A percentile compares a stretch with the other conserved stretches of the same genome.
phyloP scores from a whole-genome alignment of 805 yeast species.

The Monosporozyma siamensis region DNA sequence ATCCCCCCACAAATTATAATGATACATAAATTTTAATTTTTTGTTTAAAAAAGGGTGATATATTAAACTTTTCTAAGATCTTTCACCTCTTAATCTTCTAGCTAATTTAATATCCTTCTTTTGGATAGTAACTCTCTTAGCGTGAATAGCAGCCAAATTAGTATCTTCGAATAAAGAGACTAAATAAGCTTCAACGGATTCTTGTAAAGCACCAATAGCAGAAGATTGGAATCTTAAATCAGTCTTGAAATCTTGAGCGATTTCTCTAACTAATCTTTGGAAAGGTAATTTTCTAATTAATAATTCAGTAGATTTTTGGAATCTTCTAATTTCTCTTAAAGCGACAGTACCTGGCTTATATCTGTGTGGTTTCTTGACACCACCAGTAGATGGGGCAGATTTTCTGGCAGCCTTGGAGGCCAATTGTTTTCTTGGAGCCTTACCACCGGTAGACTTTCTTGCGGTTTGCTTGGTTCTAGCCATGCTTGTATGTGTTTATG shows the following conservation, averaged over 20 bases:
- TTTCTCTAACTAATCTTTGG: conserved; percentile 94
- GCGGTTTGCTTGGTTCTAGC: conserved; percentile 94
- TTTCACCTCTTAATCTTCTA: conserved; percentile 95
- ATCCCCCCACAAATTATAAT: background rate
- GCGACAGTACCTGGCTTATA: conserved; percentile 97
- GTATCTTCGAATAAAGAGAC: conserved; percentile 96
- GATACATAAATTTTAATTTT: background rate
- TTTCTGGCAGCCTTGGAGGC: conserved; percentile 92
- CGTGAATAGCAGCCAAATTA: conserved; percentile 96
- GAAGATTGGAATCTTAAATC: conserved; percentile 95
- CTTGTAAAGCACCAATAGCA: conserved; percentile 96
- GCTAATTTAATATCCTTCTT: conserved; percentile 98
- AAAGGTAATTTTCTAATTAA: conserved; percentile 94
- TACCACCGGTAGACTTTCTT: conserved; percentile 93
- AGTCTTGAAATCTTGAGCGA: conserved; percentile 88
- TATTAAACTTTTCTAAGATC: conserved; percentile 43
- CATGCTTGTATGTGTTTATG: conserved; percentile 33
- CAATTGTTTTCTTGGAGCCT: conserved; percentile 89
- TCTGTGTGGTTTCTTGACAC: conserved; percentile 93
- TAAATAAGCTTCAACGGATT: conserved; percentile 96
- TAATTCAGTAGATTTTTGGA: conserved; percentile 91
- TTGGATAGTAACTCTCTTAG: conserved; percentile 97
- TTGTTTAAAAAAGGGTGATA: background rate
- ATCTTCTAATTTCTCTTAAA: conserved; percentile 92
- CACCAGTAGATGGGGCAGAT: conserved; percentile 86